Base-by-base conservation (phyloP, 1,139 yeast species). In the Geotrichum restrictum region DNA sequence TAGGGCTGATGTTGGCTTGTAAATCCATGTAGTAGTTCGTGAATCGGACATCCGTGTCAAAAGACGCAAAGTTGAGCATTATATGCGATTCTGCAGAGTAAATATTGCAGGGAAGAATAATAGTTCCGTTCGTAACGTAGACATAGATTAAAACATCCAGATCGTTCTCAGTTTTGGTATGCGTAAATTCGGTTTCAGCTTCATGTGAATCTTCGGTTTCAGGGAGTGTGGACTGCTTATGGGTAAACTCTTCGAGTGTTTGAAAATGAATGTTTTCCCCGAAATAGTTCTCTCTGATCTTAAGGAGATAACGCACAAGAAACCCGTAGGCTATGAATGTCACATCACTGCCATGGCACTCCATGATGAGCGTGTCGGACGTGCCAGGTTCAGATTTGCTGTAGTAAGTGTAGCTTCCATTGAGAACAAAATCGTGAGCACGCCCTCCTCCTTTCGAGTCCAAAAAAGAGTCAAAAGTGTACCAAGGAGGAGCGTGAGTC, bases 401-500 rank as follows among this genome's bases (percentile, higher is more conserved):
- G 65, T 74, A 79, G 62, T 80, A 82, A 0, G 85, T 78, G 64
- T 88, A 87, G 0, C 82, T 75, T 0, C 96, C 96, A 1, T 70
- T 71, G 21, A 88, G 68, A 1, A 67, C 69, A 60, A 89, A 85
- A 52, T 82, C 77, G 42, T 78, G 73, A 0, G 88, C 81, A 53
- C 81, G 73, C 0, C 96, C 98, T 29, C 83, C 71, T 42, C 79
- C 80, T 18, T 80, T 77, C 27, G 76, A 74, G 48, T 76, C 77
- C 70, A 85, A 68, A 60, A 91, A 93, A 46, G 86, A 83, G 58
- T 82, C 78, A 16, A 82, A 72, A 0, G 98, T 89, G 64, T 88
- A 95, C 96, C 98, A 93, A 0, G 93, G 85, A 0, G 98, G 98
- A 0, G 94, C 80, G 56, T 83, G 85, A 4, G 91, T 68, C 0